Evolutionary conservation across 495 filamentous ascomycete genomes (phyloP).

Genomic region (Lasiosphaeria hispida): DNA sequence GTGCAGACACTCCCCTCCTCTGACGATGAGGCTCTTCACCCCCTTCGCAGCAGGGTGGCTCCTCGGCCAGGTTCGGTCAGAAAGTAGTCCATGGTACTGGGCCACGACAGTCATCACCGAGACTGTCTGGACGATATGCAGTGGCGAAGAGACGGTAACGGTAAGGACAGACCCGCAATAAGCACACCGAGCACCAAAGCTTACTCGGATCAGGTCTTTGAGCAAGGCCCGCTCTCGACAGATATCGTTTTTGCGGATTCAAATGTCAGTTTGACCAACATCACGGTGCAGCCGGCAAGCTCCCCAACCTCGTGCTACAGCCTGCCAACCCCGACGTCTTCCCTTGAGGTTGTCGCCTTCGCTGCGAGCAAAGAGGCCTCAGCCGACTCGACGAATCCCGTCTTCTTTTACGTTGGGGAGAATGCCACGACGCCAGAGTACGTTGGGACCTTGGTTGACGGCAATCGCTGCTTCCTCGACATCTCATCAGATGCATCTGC

Average conservation of each 20-base stretch:
- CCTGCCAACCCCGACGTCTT: conserved; percentile 17
- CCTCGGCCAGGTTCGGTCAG: background rate
- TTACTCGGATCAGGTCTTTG: conserved; percentile 1
- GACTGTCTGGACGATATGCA: conserved; percentile 17
- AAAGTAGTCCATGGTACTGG: conserved; percentile 13
- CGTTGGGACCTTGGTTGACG: conserved; percentile 18
- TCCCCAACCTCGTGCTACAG: conserved; percentile 25
- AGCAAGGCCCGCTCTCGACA: conserved; percentile 11
- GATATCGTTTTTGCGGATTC: conserved; percentile 12
- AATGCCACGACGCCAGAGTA: conserved; percentile 23
- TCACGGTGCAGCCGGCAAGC: conserved; percentile 23
- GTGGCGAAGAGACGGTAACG: conserved; percentile 14
- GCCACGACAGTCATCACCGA: conserved; percentile 22
- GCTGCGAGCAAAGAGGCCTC: background rate
- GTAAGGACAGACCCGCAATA: background rate
- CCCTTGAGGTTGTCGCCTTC: conserved; percentile 18
- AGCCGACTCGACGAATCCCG: conserved; percentile 1
- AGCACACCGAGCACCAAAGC: background rate
- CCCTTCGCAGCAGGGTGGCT: background rate
- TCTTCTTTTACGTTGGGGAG: conserved; percentile 21
- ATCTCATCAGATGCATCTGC: conserved; percentile 17
- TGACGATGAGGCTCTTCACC: background rate
- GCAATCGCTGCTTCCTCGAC: conserved; percentile 18
- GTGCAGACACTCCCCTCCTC: background rate
- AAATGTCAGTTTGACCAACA: conserved; percentile 14